phyloP scores from a whole-genome alignment of 768 basidiomycete species.

The Russula olivacea region DNA sequence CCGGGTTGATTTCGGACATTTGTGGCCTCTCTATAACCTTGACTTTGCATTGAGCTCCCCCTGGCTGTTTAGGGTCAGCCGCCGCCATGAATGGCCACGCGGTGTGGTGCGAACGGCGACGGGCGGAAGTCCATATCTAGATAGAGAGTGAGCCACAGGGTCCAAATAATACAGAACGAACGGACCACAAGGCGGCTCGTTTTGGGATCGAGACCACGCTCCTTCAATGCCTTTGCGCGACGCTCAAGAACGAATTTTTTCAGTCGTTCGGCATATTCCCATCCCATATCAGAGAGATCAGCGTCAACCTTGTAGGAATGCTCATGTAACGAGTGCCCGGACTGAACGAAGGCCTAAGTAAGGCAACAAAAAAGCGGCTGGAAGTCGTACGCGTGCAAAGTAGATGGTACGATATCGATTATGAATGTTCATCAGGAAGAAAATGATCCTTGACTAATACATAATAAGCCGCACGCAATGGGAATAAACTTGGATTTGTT shows the following conservation, averaged over 20 bases:
- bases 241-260: conserved; percentile 87
- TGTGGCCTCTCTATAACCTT: conserved; percentile 93
- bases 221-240: conserved; percentile 67
- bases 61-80: conserved; percentile 25
- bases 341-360: conserved; percentile 41
- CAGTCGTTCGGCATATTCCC: conserved; percentile 88
- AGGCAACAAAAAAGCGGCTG: neutral
- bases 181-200: conserved; percentile 64
- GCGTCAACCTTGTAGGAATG: conserved; percentile 99
- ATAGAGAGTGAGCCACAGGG: neutral
- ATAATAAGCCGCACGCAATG: conserved; percentile 11
- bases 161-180: conserved; percentile 10
- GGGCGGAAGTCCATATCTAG: conserved; percentile 96
- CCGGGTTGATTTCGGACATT: conserved; percentile 98
- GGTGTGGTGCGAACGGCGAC: conserved; percentile 88
- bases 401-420: conserved; percentile 90
- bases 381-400: conserved; percentile 76
- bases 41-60: conserved; percentile 41
- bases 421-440: conserved; percentile 99
- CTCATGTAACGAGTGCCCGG: conserved; percentile 96
- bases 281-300: conserved; percentile 89
- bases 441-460: conserved; percentile 82
- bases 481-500: neutral
- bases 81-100: conserved; percentile 82
- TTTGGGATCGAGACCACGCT: conserved; percentile 56